Evolutionary conservation across 176 grass and related monocot species (phyloP), one percentile per base, ranked within the genome.

Genomic region (Lolium multiflorum): DNA sequence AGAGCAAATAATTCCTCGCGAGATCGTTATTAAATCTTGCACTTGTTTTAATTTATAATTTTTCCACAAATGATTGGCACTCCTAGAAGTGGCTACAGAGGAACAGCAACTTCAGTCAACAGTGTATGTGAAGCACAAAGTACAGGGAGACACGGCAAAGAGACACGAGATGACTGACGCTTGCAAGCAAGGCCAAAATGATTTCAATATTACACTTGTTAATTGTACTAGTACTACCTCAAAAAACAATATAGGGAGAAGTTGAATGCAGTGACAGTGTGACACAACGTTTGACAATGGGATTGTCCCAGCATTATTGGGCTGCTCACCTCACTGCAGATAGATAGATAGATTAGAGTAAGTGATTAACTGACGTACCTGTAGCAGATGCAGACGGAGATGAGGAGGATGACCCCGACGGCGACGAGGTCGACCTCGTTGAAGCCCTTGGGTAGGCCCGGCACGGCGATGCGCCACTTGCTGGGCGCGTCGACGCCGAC

Each of bases 381-480:
- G 90, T 94, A 99, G 60, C 97, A 96, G 73, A 99, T 99, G 88
- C 90, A 94, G 65, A 96, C 54, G 76, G 97, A 90, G 62, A 99
- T 76, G 75, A 99, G 59, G 50, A 99, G 50, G 79, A 99, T 83
- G 80, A 97, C 87, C 24, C 71, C 87, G 59, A 96, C 94, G 21
- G 97, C 97, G 50, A 99, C 84, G 65, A 96, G 88, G 86, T 99
- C 97, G 18, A 91, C 84, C 79, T 91, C 76, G 90, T 99, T 96
- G 90, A 99, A 99, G 0, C 97, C 94, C 4, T 84, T 39, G 6
- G 97, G 94, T 12, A 99, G 88, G 24, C 82, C 92, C 41, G 71
- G 84, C 79, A 94, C 79, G 24, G 76, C 58, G 76, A 99, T 79
- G 26, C 97, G 81, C 97, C 97, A 99, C 79, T 87, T 89, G 82